These are phyloP conservation scores for Agarophyton chilense DNA, from an alignment of 23 red algal species.

Conservation along the genomic window DNA sequence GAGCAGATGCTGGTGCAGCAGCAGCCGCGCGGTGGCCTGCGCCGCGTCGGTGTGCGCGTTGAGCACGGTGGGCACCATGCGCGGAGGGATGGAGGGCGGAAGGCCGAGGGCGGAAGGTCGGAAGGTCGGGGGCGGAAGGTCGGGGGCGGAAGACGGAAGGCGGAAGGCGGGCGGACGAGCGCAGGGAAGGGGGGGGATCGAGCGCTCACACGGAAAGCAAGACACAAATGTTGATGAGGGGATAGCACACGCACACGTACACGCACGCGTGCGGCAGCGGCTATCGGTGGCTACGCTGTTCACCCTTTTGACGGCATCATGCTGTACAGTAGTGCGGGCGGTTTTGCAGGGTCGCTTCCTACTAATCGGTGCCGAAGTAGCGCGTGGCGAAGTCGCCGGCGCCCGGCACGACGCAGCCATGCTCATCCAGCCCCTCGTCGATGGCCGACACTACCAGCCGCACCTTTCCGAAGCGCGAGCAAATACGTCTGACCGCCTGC, in stretches of 20 bases:
- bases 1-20: constrained; percentile 29
- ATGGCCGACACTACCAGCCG: constrained; percentile 84
- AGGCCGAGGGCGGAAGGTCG: constrained; percentile 1
- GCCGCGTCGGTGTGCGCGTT: background rate
- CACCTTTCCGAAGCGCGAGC: constrained; percentile 62
- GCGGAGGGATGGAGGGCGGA: background rate
- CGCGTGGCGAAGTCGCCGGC: constrained; percentile 92
- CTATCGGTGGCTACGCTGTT: no score
- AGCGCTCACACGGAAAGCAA: background rate
- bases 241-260: no score
- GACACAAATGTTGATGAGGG: no score
- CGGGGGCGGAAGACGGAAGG: background rate
- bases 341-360: no score
- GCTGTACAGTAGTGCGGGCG: no score
- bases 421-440: constrained; percentile 65
- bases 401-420: constrained; percentile 85
- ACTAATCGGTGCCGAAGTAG: constrained; percentile 85
- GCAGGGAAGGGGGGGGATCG: background rate
- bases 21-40: constrained; percentile 10
- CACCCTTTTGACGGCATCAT: no score
- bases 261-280: no score
- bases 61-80: constrained; percentile 23
- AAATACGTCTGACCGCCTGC: constrained; percentile 73
- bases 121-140: background rate
- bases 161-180: background rate